phyloP scores from a whole-genome alignment of 371 early-diverging fungal genomes.

The Apophysomyces trapeziformis region DNA sequence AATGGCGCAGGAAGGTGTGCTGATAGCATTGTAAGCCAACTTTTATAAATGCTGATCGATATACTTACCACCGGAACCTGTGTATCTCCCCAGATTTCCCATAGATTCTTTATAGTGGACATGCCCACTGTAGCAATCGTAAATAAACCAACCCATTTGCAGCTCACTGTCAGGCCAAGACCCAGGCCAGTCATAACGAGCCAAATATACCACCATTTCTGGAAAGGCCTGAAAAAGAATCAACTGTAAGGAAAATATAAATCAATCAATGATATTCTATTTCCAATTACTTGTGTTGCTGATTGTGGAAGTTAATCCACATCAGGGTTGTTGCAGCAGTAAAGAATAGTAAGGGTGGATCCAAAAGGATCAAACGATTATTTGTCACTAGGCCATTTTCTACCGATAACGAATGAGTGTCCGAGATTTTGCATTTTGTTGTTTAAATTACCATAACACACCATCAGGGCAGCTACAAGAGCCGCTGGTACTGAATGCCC shows the following conservation, averaged over 20 bases:
- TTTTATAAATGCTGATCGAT: slow-evolving; percentile 2
- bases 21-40: slow-evolving; percentile 14
- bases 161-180: slow-evolving; percentile 68
- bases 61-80: slow-evolving; percentile 56
- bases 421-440: not conserved
- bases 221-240: not conserved
- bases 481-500: slow-evolving; percentile 50
- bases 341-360: slow-evolving; percentile 87
- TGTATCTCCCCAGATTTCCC: slow-evolving; percentile 87
- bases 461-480: slow-evolving; percentile 49
- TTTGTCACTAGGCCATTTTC: slow-evolving; percentile 89
- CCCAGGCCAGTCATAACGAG: slow-evolving; percentile 72
- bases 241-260: not conserved
- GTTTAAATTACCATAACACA: slow-evolving; percentile 45
- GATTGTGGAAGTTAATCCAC: slow-evolving; percentile 86
- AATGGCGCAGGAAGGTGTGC: slow-evolving; percentile 73
- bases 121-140: slow-evolving; percentile 85
- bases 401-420: slow-evolving; percentile 8
- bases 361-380: slow-evolving; percentile 88
- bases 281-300: slow-evolving; percentile 52
- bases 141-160: slow-evolving; percentile 95
- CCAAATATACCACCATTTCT: slow-evolving; percentile 59
- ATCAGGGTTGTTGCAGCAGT: slow-evolving; percentile 71
- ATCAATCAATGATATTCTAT: not conserved
- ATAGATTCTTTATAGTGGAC: slow-evolving; percentile 85